Evolutionary conservation across 2,329 filamentous ascomycete genomes (phyloP).

Genomic region (Cladobotryum mycophilum): DNA sequence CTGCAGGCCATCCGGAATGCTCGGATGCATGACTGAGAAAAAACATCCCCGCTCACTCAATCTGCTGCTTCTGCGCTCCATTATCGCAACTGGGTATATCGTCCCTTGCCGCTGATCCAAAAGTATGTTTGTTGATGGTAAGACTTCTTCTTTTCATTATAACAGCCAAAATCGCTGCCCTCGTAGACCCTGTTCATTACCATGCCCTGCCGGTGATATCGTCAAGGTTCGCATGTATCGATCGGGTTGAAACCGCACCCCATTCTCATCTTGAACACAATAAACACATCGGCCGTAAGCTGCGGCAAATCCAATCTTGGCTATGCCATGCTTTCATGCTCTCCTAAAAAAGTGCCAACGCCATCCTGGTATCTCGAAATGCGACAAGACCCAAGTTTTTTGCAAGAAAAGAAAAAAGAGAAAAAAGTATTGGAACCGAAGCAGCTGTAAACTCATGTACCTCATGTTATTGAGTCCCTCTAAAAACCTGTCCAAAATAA

Average conservation of each 20-base stretch:
- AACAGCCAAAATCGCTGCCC: neutral
- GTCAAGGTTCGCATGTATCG: neutral
- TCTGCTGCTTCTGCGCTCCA: too few species aligned
- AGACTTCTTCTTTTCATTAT: too few species aligned
- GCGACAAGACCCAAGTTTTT: slow-evolving; percentile 21
- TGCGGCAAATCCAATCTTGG: neutral
- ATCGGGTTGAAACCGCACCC: neutral
- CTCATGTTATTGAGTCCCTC: slow-evolving; percentile 24
- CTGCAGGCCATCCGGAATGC: neutral
- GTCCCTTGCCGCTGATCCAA: too few species aligned
- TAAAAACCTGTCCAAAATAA: slow-evolving; percentile 18
- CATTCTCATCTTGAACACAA: neutral
- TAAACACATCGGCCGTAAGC: neutral
- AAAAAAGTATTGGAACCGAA: slow-evolving; percentile 12
- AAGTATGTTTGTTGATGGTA: too few species aligned
- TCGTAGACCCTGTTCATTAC: neutral
- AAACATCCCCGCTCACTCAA: neutral
- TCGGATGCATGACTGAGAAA: too few species aligned
- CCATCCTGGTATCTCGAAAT: slow-evolving; percentile 36
- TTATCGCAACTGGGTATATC: too few species aligned
- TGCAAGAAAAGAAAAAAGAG: neutral
- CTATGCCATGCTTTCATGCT: slow-evolving; percentile 13
- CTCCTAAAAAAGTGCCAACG: slow-evolving; percentile 26
- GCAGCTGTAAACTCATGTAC: slow-evolving; percentile 25
- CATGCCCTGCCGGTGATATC: neutral